Conservation (phyloP, 768 basidiomycete genomes). For the Leccinellum luteum region DNA sequence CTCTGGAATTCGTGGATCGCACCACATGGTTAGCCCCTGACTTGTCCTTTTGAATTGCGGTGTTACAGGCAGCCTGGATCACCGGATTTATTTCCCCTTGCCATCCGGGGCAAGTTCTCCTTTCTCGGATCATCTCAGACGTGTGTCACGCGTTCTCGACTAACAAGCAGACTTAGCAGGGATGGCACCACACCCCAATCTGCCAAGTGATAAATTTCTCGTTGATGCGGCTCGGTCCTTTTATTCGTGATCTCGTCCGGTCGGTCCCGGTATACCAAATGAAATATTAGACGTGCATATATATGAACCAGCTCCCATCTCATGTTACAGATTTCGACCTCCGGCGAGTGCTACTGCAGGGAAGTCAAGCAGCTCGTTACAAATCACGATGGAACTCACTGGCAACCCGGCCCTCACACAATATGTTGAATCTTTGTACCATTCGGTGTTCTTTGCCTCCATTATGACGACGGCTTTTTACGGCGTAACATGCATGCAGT, state of each 20-base stretch:
- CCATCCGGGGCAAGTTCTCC: too few relatives aligned
- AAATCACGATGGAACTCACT: background rate
- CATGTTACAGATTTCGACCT: background rate
- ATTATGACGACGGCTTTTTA: background rate
- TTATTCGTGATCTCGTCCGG: background rate
- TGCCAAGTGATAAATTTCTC: background rate
- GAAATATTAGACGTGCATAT: background rate
- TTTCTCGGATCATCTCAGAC: background rate
- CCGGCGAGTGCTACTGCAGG: background rate
- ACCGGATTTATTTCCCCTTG: too few relatives aligned
- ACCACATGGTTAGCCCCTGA: too few relatives aligned
- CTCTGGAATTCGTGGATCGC: too few relatives aligned
- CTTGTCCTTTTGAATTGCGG: too few relatives aligned
- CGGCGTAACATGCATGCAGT: background rate
- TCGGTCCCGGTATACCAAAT: background rate
- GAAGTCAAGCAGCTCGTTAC: background rate
- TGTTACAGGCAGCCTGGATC: too few relatives aligned
- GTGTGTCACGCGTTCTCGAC: too few relatives aligned
- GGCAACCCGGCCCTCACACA: background rate
- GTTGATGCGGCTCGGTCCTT: background rate
- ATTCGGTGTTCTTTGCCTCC: background rate
- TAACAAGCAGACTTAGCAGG: too few relatives aligned
- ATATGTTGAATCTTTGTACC: background rate
- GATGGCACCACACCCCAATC: background rate
- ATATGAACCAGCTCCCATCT: background rate